Percentiles rank a stretch among this genome's conserved stretches.
Evolutionary conservation across 2,329 filamentous ascomycete genomes (phyloP).

Genomic region (Neonectria magnoliae): DNA sequence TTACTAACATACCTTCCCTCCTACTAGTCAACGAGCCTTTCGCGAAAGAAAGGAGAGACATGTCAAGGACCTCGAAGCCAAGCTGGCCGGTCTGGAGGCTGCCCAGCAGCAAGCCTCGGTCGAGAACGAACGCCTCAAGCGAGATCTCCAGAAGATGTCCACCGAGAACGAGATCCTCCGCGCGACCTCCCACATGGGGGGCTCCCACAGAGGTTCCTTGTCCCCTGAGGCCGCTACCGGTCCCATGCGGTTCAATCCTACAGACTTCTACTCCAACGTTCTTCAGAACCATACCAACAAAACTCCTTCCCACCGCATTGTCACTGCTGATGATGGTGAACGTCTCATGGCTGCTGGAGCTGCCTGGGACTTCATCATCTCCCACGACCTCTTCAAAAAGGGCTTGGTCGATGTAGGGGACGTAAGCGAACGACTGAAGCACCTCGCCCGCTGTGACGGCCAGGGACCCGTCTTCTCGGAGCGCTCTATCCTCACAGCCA

Average conservation of each 20-base stretch:
- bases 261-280: constrained; percentile 74
- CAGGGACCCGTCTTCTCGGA: constrained; percentile 91
- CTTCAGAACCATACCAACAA: constrained; percentile 71
- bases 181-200: constrained; percentile 69
- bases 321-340: constrained; percentile 72
- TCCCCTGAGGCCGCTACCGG: constrained; percentile 67
- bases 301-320: constrained; percentile 74
- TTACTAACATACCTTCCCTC: constrained; percentile 27
- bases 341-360: constrained; percentile 78
- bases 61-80: constrained; percentile 90
- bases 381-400: constrained; percentile 78
- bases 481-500: constrained; percentile 74
- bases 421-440: constrained; percentile 82
- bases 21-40: constrained; percentile 90
- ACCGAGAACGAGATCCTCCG: constrained; percentile 95
- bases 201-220: constrained; percentile 49
- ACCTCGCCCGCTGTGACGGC: constrained; percentile 82
- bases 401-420: constrained; percentile 84
- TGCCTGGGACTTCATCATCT: constrained; percentile 90
- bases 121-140: constrained; percentile 88
- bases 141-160: constrained; percentile 82
- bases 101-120: constrained; percentile 76
- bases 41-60: constrained; percentile 95
- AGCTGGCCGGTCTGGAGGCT: constrained; percentile 80
- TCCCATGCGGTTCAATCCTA: constrained; percentile 76